Conservation (phyloP, 305 asterid species). For the Solanum chacoense region DNA sequence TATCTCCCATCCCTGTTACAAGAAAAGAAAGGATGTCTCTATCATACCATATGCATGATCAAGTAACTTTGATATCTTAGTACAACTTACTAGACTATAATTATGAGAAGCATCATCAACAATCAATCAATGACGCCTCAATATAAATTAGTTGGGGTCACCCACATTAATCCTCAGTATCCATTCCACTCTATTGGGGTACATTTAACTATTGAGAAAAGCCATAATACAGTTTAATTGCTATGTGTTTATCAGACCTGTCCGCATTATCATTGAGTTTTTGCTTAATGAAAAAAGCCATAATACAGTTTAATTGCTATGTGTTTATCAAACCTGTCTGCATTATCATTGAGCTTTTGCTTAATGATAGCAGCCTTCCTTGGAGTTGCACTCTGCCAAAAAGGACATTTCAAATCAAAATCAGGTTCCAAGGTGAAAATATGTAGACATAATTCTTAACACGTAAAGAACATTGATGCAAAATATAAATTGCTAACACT, state of each 20-base stretch:
- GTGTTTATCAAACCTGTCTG: conserved; percentile 41
- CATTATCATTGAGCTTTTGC: conserved; percentile 67
- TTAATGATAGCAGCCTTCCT: conserved; percentile 78
- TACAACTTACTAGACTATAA: neutral
- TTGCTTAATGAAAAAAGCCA: conserved; percentile 28
- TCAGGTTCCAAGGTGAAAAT: neutral
- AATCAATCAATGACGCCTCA: neutral
- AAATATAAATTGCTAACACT: conserved; percentile 19
- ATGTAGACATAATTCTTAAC: neutral
- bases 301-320: neutral
- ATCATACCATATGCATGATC: neutral
- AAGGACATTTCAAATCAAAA: neutral
- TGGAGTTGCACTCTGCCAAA: conserved; percentile 58
- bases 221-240: neutral
- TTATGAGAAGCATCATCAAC: neutral
- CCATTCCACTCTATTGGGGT: neutral
- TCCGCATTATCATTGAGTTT: conserved; percentile 61
- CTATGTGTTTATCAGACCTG: conserved; percentile 30
- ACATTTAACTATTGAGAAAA: neutral
- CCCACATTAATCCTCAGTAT: neutral
- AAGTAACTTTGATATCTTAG: neutral
- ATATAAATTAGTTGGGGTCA: neutral
- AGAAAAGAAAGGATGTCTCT: neutral
- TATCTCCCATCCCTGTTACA: neutral
- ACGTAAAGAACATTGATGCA: neutral